phyloP scores from a whole-genome alignment of 257 asterid genomes.

The Solanum chmielewskii region DNA sequence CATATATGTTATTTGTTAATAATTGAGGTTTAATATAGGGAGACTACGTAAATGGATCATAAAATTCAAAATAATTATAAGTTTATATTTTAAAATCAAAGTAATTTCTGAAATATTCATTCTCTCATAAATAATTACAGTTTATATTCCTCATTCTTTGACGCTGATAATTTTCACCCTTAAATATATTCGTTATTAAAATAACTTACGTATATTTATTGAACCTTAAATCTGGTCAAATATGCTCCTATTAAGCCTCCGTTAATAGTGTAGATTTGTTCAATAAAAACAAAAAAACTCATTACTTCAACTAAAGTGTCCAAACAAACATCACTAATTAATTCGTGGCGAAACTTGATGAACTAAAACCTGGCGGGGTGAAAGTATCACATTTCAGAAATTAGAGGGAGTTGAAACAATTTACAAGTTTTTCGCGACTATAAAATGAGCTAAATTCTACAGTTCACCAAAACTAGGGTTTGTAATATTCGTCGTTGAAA shows the following conservation, averaged over 20 bases:
- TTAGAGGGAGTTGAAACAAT: not conserved
- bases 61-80: too few relatives aligned
- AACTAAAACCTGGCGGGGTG: not conserved
- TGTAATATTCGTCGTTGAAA: not conserved
- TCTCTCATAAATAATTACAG: too few relatives aligned
- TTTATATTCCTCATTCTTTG: too few relatives aligned
- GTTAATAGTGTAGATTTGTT: not conserved
- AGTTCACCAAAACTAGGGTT: not conserved
- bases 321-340: too few relatives aligned
- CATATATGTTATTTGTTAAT: not conserved
- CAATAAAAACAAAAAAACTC: not conserved
- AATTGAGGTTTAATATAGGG: too few relatives aligned
- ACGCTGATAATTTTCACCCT: too few relatives aligned
- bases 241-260: not conserved
- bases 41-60: accelerated
- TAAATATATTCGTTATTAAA: too few relatives aligned
- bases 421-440: not conserved
- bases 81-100: too few relatives aligned
- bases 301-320: not conserved
- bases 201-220: not conserved
- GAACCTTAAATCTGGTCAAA: not conserved
- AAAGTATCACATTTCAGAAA: not conserved
- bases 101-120: too few relatives aligned
- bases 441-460: not conserved
- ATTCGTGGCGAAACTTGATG: not conserved